Evolutionary conservation across 1,139 yeast genomes (phyloP).

Genomic region (Hyphopichia khmerensis): DNA sequence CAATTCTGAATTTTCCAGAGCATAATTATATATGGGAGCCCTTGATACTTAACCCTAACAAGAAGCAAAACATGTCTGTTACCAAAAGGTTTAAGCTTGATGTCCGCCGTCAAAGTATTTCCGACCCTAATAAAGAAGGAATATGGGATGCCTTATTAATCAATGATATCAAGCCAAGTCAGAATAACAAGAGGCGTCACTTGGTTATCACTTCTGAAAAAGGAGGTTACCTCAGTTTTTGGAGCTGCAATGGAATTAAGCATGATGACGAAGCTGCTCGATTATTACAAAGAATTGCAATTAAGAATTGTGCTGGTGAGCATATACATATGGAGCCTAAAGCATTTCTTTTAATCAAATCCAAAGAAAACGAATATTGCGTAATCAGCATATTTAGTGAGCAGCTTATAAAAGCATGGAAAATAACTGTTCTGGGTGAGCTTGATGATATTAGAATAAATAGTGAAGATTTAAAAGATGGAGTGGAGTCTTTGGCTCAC

Average conservation of each 20-base stretch:
- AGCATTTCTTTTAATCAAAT: conserved; percentile 26
- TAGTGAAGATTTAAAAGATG: conserved; percentile 11
- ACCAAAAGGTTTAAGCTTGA: conserved; percentile 38
- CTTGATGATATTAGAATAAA: conserved; percentile 12
- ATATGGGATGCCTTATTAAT: conserved; percentile 34
- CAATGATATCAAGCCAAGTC: conserved; percentile 27
- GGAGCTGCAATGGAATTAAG: conserved; percentile 54
- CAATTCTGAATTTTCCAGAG: conserved; percentile 42
- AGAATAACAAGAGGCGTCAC: conserved; percentile 25
- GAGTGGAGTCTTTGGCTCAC: conserved; percentile 22
- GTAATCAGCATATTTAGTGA: conserved; percentile 28
- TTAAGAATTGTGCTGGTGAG: conserved; percentile 9
- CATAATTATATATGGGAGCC: conserved; percentile 71
- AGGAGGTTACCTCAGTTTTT: conserved; percentile 56
- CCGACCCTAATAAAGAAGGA: conserved; percentile 10
- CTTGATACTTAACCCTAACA: conserved; percentile 22
- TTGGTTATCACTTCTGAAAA: conserved; percentile 51
- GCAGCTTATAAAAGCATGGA: conserved; percentile 30
- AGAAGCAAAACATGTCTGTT: conserved; percentile 22
- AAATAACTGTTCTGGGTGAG: conserved; percentile 14
- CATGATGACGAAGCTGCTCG: conserved; percentile 30
- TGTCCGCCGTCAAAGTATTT: conserved; percentile 11
- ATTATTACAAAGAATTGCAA: conserved; percentile 17
- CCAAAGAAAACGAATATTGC: conserved; percentile 14
- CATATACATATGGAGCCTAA: conserved; percentile 17